phyloP scores from a whole-genome alignment of 352 stramenopile species.

The Pythium biforme region DNA sequence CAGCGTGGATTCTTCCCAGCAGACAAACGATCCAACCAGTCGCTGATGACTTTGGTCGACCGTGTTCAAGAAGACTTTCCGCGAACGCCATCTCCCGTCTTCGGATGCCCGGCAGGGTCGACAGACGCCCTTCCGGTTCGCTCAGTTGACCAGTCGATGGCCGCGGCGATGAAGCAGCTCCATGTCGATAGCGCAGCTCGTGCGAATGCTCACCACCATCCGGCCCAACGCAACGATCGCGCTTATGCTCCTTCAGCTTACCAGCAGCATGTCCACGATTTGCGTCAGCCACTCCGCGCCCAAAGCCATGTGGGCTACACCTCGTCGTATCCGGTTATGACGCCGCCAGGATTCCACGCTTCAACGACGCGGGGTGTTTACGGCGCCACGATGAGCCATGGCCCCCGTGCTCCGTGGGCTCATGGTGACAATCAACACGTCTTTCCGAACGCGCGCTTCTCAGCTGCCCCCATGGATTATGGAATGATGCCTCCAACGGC shows the following conservation, averaged over 20 bases:
- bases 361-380: slow-evolving; percentile 17
- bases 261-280: slow-evolving; percentile 20
- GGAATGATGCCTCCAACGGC: neutral
- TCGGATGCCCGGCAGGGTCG: slow-evolving; percentile 24
- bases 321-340: slow-evolving; percentile 5
- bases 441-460: slow-evolving; percentile 11
- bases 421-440: neutral
- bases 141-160: slow-evolving; percentile 15
- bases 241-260: neutral
- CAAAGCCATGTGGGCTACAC: slow-evolving; percentile 10
- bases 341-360: slow-evolving; percentile 27
- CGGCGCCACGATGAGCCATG: slow-evolving; percentile 7
- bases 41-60: slow-evolving; percentile 56
- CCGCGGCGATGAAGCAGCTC: slow-evolving; percentile 25
- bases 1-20: slow-evolving; percentile 4
- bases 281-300: slow-evolving; percentile 15
- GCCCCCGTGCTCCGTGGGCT: slow-evolving; percentile 14
- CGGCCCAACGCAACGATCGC: neutral
- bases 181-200: slow-evolving; percentile 13
- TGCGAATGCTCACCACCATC: neutral
- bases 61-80: slow-evolving; percentile 83
- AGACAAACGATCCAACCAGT: slow-evolving; percentile 4
- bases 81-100: slow-evolving; percentile 63
- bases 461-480: slow-evolving; percentile 10
- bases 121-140: neutral